A percentile compares a stretch with the other conserved stretches of the same genome.
These are phyloP conservation scores for Hymenoscyphus occultus DNA, from an alignment of 2,329 filamentous ascomycete species.

Conservation along the genomic window DNA sequence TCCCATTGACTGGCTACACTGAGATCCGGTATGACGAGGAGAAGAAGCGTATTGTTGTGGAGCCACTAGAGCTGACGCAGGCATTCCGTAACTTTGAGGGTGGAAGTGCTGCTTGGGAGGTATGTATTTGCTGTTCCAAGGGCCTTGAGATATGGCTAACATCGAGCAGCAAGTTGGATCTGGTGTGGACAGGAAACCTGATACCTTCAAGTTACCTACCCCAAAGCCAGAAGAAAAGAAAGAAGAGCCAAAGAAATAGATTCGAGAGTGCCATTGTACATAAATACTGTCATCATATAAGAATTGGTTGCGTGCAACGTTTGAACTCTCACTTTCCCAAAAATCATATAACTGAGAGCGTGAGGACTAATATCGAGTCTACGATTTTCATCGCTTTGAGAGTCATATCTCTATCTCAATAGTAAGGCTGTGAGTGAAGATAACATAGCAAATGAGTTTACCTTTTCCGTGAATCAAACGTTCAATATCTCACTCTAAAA, in stretches of 20 bases:
- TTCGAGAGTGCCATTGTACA: slow-evolving; percentile 29
- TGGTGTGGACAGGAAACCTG: slow-evolving; percentile 76
- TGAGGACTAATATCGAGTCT: too few relatives aligned
- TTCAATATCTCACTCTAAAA: too few relatives aligned
- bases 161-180: slow-evolving; percentile 62
- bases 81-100: slow-evolving; percentile 98
- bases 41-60: slow-evolving; percentile 98
- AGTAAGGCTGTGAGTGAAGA: too few relatives aligned
- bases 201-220: slow-evolving; percentile 89
- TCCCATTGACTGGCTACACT: slow-evolving; percentile 95
- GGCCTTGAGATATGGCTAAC: slow-evolving; percentile 20
- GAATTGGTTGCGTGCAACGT: background rate
- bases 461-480: too few relatives aligned
- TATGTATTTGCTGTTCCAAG: slow-evolving; percentile 46
- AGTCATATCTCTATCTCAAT: too few relatives aligned
- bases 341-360: too few relatives aligned
- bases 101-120: slow-evolving; percentile 70
- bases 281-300: slow-evolving; percentile 26
- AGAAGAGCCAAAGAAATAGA: slow-evolving; percentile 88
- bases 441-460: too few relatives aligned
- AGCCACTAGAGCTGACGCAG: slow-evolving; percentile 95
- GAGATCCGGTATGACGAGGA: slow-evolving; percentile 98
- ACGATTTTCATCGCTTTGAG: too few relatives aligned
- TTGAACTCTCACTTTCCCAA: too few relatives aligned
- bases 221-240: slow-evolving; percentile 92